phyloP scores from a whole-genome alignment of 2,329 filamentous ascomycete genomes.

The Arachnomyces sp. region DNA sequence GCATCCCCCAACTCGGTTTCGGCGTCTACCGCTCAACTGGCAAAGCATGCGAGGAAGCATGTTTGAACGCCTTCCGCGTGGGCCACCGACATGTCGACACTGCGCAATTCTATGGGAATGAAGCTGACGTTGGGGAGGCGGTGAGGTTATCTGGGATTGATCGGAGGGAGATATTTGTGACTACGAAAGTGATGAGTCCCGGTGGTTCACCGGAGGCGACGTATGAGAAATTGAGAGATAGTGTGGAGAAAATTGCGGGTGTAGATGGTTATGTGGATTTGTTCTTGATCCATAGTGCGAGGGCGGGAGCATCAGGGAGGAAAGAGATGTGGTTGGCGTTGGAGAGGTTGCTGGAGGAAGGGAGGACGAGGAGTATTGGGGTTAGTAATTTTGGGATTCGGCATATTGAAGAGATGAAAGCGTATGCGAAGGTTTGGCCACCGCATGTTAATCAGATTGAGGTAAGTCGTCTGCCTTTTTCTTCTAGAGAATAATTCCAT shows the following conservation, averaged over 20 bases:
- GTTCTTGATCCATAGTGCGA: constrained; percentile 62
- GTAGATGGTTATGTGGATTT: constrained; percentile 60
- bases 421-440: constrained; percentile 58
- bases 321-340: constrained; percentile 60
- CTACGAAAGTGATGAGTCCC: constrained; percentile 59
- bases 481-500: constrained; percentile 1
- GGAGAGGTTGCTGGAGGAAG: constrained; percentile 54
- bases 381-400: constrained; percentile 65
- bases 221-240: constrained; percentile 53
- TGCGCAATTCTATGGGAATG: constrained; percentile 64
- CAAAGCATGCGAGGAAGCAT: constrained; percentile 50
- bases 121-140: constrained; percentile 58
- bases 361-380: constrained; percentile 58
- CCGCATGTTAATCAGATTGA: constrained; percentile 70
- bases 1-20: constrained; percentile 62
- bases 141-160: constrained; percentile 50
- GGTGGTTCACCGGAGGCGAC: constrained; percentile 49
- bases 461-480: constrained; percentile 37
- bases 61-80: constrained; percentile 47
- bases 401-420: constrained; percentile 62
- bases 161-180: constrained; percentile 55
- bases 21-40: constrained; percentile 59
- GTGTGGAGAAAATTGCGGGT: constrained; percentile 55
- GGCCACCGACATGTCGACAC: constrained; percentile 45
- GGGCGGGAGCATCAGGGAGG: constrained; percentile 46